Conservation (phyloP, 768 basidiomycete species). For the Phlebiopsis flavidoalba region DNA sequence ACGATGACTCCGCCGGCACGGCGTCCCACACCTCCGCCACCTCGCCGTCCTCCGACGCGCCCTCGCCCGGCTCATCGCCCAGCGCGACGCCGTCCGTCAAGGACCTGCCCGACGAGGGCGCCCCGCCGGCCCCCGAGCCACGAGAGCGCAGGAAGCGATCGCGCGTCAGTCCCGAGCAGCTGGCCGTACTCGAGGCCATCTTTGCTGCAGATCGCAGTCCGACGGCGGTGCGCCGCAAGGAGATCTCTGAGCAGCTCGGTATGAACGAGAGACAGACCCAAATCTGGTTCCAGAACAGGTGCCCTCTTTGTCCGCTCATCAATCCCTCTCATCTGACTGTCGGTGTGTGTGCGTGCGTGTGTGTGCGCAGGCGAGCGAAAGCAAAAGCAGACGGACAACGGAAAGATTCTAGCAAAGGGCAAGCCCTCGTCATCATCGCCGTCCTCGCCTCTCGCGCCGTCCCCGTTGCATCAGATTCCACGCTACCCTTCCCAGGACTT, state of each 20-base stretch:
- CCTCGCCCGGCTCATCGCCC: background rate
- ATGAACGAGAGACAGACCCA: constrained; percentile 88
- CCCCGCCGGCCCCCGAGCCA: background rate
- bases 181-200: constrained; percentile 64
- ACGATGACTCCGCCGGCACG: background rate
- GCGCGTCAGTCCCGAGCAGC: constrained; percentile 75
- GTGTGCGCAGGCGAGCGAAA: constrained; percentile 60
- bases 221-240: constrained; percentile 62
- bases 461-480: background rate
- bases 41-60: background rate
- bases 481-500: constrained; percentile 29
- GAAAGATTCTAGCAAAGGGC: constrained; percentile 35
- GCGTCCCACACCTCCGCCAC: background rate
- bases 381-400: constrained; percentile 65
- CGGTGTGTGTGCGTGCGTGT: background rate
- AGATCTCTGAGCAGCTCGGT: constrained; percentile 68
- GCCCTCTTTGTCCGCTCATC: constrained; percentile 1
- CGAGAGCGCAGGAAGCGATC: constrained; percentile 50
- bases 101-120: background rate
- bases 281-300: constrained; percentile 90
- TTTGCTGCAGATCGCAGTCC: constrained; percentile 70
- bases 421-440: constrained; percentile 38
- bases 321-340: background rate
- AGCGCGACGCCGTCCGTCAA: background rate
- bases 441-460: constrained; percentile 40